These are phyloP conservation scores for Boletus huronensis DNA, from an alignment of 768 basidiomycete genomes.

Conservation along the genomic window DNA sequence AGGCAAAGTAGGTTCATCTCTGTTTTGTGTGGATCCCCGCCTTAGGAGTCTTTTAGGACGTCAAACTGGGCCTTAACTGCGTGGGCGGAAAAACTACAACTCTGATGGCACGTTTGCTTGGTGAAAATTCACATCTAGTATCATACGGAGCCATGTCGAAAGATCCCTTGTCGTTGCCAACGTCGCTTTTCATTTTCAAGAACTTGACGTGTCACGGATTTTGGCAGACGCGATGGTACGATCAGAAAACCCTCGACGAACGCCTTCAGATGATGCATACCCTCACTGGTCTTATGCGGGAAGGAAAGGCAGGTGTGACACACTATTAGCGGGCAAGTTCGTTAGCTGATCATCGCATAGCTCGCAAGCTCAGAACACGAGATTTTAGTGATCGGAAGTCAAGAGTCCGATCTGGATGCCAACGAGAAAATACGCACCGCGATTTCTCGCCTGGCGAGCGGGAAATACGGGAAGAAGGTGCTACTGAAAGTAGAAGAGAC, in stretches of 20 bases:
- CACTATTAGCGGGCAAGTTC: neutral
- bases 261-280: slow-evolving; percentile 48
- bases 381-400: slow-evolving; percentile 50
- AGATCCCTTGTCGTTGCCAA: slow-evolving; percentile 70
- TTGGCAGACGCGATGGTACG: slow-evolving; percentile 77
- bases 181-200: slow-evolving; percentile 81
- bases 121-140: slow-evolving; percentile 66
- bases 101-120: slow-evolving; percentile 64
- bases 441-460: slow-evolving; percentile 33
- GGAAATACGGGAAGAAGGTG: slow-evolving; percentile 48
- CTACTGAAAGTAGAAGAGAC: slow-evolving; percentile 39
- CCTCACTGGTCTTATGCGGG: slow-evolving; percentile 50
- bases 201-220: slow-evolving; percentile 74
- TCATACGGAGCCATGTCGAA: slow-evolving; percentile 93
- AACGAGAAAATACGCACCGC: slow-evolving; percentile 31
- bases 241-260: slow-evolving; percentile 44
- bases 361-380: slow-evolving; percentile 68
- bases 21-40: slow-evolving; percentile 6
- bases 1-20: slow-evolving; percentile 44
- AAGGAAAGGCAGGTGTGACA: slow-evolving; percentile 45
- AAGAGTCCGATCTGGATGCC: slow-evolving; percentile 38
- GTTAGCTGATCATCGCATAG: slow-evolving; percentile 35
- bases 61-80: slow-evolving; percentile 53
- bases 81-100: slow-evolving; percentile 67
- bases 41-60: slow-evolving; percentile 26